Evolutionary conservation across 305 asterid species (phyloP).

Genomic region (Coffea humblotiana): DNA sequence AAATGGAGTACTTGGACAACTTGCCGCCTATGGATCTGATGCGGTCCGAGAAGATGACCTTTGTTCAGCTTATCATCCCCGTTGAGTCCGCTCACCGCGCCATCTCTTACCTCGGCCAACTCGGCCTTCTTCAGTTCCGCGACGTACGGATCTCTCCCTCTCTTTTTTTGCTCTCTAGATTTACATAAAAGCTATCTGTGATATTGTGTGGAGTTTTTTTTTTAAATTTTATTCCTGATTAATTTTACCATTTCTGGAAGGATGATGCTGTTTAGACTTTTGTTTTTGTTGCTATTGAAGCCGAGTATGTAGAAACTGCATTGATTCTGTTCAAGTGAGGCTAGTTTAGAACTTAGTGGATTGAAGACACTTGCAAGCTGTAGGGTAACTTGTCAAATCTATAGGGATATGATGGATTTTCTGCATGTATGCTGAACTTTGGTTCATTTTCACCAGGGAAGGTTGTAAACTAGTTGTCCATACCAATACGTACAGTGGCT

Average conservation of each 20-base stretch:
- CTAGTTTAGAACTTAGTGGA: not conserved
- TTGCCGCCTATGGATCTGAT: constrained; percentile 97
- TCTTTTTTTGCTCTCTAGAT: not conserved
- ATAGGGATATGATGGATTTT: not conserved
- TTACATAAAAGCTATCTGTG: not conserved
- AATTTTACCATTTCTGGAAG: not conserved
- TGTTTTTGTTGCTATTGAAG: not conserved
- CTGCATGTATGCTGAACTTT: not conserved
- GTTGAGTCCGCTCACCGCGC: constrained; percentile 96
- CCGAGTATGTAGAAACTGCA: not conserved
- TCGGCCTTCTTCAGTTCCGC: constrained; percentile 90
- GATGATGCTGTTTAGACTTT: not conserved
- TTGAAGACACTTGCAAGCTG: not conserved
- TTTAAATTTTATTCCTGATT: too few species aligned
- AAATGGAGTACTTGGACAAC: constrained; percentile 67
- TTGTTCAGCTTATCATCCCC: constrained; percentile 89
- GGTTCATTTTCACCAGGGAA: not conserved
- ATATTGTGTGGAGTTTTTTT: not conserved
- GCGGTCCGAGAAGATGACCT: constrained; percentile 98
- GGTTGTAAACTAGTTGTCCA: too few species aligned
- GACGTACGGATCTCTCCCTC: constrained; percentile 61
- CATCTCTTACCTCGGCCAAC: constrained; percentile 80
- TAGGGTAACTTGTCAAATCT: not conserved
- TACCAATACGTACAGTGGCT: not conserved
- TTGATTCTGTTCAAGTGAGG: not conserved